Percentiles rank a stretch among this genome's conserved stretches.
phyloP scores from a whole-genome alignment of 352 stramenopile species.

The Phytopythium aichiense region DNA sequence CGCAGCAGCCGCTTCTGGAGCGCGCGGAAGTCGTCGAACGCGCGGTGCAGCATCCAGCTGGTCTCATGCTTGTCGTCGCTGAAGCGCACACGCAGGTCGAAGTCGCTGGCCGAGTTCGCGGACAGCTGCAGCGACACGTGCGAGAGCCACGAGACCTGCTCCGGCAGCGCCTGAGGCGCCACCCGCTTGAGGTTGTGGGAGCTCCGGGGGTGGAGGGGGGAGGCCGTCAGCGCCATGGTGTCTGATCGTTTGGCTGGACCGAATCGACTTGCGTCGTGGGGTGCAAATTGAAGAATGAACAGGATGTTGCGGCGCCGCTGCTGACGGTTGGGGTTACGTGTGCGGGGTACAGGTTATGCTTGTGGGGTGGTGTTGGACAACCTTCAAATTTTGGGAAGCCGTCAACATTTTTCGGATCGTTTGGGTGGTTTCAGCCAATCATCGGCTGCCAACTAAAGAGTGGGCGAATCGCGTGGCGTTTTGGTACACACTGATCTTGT shows the following conservation, averaged over 20 bases:
- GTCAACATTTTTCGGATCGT: neutral
- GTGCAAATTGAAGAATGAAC: slow-evolving; percentile 1
- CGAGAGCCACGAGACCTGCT: slow-evolving; percentile 30
- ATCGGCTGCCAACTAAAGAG: neutral
- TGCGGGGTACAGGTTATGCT: neutral
- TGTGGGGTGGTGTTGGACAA: neutral
- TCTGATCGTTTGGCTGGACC: neutral
- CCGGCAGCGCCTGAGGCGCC: slow-evolving; percentile 19
- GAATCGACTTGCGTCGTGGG: neutral
- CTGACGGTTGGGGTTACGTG: neutral
- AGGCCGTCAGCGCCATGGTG: neutral
- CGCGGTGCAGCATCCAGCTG: slow-evolving; percentile 20
- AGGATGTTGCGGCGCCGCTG: neutral
- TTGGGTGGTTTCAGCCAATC: neutral
- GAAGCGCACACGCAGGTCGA: neutral
- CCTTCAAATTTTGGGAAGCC: neutral
- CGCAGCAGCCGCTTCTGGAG: slow-evolving; percentile 35
- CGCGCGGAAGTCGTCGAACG: slow-evolving; percentile 22
- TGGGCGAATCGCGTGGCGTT: neutral
- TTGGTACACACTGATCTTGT: neutral
- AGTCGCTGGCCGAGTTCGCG: neutral
- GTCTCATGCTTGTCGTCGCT: neutral
- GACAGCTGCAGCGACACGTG: slow-evolving; percentile 30
- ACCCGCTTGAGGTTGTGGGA: slow-evolving; percentile 14
- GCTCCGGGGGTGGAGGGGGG: neutral